Evolutionary conservation across 1,139 yeast genomes (phyloP), one percentile per base, ranked within the genome.

Genomic region (Hemisphaericaspora subhashii): DNA sequence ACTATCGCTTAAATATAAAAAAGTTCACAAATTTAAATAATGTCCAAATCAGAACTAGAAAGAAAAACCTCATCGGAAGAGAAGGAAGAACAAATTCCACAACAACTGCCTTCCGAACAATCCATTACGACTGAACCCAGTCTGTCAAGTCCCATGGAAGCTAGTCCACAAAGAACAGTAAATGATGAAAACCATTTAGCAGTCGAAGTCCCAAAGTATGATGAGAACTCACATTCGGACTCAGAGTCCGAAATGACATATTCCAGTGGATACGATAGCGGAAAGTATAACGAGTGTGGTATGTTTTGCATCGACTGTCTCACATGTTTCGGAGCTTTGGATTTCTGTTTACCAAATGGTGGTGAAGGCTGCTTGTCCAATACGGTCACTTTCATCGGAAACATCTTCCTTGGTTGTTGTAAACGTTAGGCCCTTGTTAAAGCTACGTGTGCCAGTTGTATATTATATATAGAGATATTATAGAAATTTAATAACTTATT

Each of bases 361-460:
- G 69, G 71, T 3, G 75, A 69, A 36, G 76, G 77, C 12, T 71
- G 65, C 44, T 44, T 69, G 37, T 60, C 71, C 24, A 51, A 64
- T 12, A 43, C 57, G 20, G 73, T 74, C 11, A 53, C 66, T 1
- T 64, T 68, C 53, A 50, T 64, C 37, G 76, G 75, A 31, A 68
- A 64, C 45, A 48, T 70, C 29, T 50, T 64, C 35, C 58, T 71
- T 35, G 50, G 62, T 3, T 64, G 69, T 44, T 64, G 71, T 51
- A 68, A 66, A 46, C 59, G 66, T 41, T 55, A 42, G 18, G 12
- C 21, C 3, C 8, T 21, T 21, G 11, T 21, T 11, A 21, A 21
- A 21, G 8, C 23, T 11, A 11, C 23, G 3, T 21, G 23, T 9
- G 8, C 23, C 23, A 21, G 11, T 21, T 21, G n/a, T n/a, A n/a